Evolutionary conservation across 257 asterid species (phyloP).

Genomic region (Fraxinus pennsylvanica): DNA sequence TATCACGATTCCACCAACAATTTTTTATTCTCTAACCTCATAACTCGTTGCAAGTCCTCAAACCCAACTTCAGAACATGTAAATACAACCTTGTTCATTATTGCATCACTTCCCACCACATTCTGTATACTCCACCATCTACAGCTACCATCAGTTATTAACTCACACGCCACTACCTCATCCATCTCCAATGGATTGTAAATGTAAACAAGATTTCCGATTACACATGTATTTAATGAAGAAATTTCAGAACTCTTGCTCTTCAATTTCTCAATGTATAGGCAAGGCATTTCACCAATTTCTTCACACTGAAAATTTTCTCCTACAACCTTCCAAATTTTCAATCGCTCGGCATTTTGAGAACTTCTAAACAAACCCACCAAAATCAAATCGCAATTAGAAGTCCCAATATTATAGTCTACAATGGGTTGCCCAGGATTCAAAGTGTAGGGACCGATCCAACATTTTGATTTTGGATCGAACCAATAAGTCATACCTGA

Average conservation of each 20-base stretch:
- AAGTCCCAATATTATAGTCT: constrained; percentile 35
- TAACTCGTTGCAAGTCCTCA: constrained; percentile 28
- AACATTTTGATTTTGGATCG: constrained; percentile 29
- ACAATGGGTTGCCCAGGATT: constrained; percentile 31
- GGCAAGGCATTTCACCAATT: constrained; percentile 47
- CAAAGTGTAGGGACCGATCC: constrained; percentile 35
- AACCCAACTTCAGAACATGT: constrained; percentile 34
- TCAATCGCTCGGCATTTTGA: constrained; percentile 24
- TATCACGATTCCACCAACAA: constrained; percentile 8
- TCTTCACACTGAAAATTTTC: constrained; percentile 22
- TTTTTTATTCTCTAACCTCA: constrained; percentile 15
- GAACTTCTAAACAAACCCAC: constrained; percentile 27
- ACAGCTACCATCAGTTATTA: constrained; percentile 21
- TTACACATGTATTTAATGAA: constrained; percentile 27
- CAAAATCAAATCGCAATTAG: constrained; percentile 21
- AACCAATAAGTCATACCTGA: constrained; percentile 43
- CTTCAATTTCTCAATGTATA: constrained; percentile 23
- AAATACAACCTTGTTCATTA: constrained; percentile 26
- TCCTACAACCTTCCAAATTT: constrained; percentile 37
- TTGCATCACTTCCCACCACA: constrained; percentile 3
- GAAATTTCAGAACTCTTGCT: constrained; percentile 28
- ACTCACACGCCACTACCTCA: constrained; percentile 36
- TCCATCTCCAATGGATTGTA: constrained; percentile 30
- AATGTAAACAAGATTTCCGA: constrained; percentile 38
- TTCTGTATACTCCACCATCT: constrained; percentile 38